These are phyloP conservation scores for Cladophialophora yegresii DNA, from an alignment of 2,329 filamentous ascomycete genomes.

Conservation along the genomic window DNA sequence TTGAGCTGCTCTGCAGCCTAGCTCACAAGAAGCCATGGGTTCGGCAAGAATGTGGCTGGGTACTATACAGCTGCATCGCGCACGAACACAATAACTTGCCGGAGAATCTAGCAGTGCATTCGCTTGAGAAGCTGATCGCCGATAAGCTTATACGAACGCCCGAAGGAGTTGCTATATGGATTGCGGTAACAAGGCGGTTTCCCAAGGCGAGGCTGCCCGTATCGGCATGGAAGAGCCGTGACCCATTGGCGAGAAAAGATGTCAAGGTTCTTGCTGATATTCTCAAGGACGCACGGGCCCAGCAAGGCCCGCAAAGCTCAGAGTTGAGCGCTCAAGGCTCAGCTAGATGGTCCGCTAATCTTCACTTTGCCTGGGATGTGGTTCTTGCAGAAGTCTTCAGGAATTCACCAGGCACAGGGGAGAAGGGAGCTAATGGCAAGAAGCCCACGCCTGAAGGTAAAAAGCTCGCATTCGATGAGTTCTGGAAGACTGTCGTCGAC, in stretches of 20 bases:
- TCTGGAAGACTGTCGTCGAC: constrained; percentile 86
- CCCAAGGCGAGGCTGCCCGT: constrained; percentile 65
- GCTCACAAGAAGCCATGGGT: constrained; percentile 85
- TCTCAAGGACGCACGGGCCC: constrained; percentile 65
- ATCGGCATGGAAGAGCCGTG: constrained; percentile 70
- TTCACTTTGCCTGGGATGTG: constrained; percentile 86
- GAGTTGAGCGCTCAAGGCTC: constrained; percentile 49
- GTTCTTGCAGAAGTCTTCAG: constrained; percentile 56
- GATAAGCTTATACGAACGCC: constrained; percentile 74
- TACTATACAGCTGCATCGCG: constrained; percentile 58
- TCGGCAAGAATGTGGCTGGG: constrained; percentile 80
- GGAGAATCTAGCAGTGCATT: constrained; percentile 58
- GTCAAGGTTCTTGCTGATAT: constrained; percentile 70
- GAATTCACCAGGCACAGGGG: constrained; percentile 15
- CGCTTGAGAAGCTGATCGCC: constrained; percentile 63
- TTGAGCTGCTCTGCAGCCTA: constrained; percentile 72
- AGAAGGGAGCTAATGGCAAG: constrained; percentile 31
- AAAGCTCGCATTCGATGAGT: constrained; percentile 63
- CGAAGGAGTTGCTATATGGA: constrained; percentile 87
- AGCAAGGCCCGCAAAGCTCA: constrained; percentile 39
- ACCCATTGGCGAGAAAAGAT: constrained; percentile 71
- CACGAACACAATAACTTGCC: not conserved
- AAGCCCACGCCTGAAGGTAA: constrained; percentile 38
- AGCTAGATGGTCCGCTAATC: constrained; percentile 74
- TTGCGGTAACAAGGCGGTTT: constrained; percentile 67